Evolutionary conservation across 768 basidiomycete species (phyloP), one percentile per base, ranked within the genome.

Genomic region (Artomyces pyxidatus): DNA sequence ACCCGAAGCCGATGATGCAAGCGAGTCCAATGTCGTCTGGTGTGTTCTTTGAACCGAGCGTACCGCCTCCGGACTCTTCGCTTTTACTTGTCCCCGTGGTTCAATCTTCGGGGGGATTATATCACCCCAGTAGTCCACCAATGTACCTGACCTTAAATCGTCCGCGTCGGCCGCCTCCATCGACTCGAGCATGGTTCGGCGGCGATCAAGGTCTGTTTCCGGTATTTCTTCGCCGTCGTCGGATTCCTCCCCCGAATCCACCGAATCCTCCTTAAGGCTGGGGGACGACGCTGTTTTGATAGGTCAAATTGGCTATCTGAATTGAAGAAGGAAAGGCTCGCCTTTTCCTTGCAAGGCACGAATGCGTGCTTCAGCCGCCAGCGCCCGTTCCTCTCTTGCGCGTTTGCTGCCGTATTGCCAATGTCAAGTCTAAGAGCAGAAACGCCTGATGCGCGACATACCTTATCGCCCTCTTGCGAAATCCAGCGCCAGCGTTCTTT

Each of bases 371-470:
- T 91, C 85, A 6, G 76, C 78, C n/a, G 88, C 88, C 29, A 80
- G 55, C 1, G 86, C 88, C 48, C 88, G 74, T 60, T 88, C 85
- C 55, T 88, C 87, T 50, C 88, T 69, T 12, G 87, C 88, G 27
- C 83, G 74, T 61, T 88, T 88, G 61, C 88, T 92, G 59, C 22
- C 41, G 23, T 17, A 23, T n/a, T n/a, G n/a, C n/a, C n/a, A n/a
- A 19, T 12, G 42, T 40, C 26, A 42, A 28, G 12, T 39, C 38
- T 42, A 23, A 53, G 25, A 19, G 32, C 46, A 35, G 39, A 29
- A 17, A 37, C n/a, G n/a, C n/a, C n/a, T n/a, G n/a, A n/a, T n/a
- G n/a, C n/a, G n/a, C n/a, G n/a, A 55, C 69, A 21, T 47, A 81
- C 85, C 85, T 88, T 30, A 62, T 66, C 12, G 85, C 86, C 55